Evolutionary conservation across 1,284 basidiomycete genomes (phyloP), one percentile per base, ranked within the genome.

Genomic region (Cryptococcus sp.): DNA sequence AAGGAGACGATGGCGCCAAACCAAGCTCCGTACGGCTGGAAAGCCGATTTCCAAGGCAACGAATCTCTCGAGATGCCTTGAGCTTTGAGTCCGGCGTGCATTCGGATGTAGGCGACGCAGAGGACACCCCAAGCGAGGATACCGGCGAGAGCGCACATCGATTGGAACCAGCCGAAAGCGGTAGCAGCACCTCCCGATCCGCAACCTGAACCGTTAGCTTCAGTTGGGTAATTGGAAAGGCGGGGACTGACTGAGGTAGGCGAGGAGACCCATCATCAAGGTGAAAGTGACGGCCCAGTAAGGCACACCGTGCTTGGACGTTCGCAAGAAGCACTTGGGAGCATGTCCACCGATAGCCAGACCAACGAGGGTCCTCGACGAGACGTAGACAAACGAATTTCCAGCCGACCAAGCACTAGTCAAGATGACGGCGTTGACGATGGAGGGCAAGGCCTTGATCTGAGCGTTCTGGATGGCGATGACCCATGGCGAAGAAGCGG

Each of bases 331-430:
- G 28, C 32, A 42, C 28, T 26, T 25, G 3, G 46, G 46, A n/a
- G 39, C 39, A 5, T 9, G 14, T 4, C 46, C 46, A 2, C 16
- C n/a, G 5, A 5, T n/a, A 4, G 46, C 37, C 5, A 48, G 32
- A 33, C 33, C 46, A 14, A 42, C 23, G 10, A 48, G 22, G 1
- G 38, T 34, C 35, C 46, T 21, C 12, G 31, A 34, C 10, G 32
- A 19, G 23, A 42, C 37, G 31, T 41, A 48, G 45, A 93, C 68
- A 62, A 90, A 84, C 56, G 84, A 86, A 31, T 83, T 86, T 2
- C 85, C 87, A 4, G 90, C 87, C 5, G 86, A 90, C 80, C 86
- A 87, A 1, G 90, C 90, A 1, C 87, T 87, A 24, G 84, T 86
- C 47, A 94, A 73, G 16, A 94, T 77, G 58, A 80, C 82, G 6